Base-by-base conservation (phyloP, 805 yeast genomes). In the Wickerhamiella allomyrinae region DNA sequence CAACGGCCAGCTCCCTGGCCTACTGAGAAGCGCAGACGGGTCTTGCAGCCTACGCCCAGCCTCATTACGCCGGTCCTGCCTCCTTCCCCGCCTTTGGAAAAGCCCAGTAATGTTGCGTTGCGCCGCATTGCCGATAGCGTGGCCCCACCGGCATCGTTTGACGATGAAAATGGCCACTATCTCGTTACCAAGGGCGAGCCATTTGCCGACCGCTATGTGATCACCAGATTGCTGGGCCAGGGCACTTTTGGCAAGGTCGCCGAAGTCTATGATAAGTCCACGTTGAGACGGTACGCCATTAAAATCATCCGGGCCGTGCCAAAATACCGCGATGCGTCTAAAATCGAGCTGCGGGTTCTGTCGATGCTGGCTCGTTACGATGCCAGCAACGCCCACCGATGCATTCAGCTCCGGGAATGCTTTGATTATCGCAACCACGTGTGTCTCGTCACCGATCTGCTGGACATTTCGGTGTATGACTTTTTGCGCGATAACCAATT, bases 211-310 rank as follows among this genome's bases (percentile, higher is more conserved):
- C 62, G 94, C 37, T 87, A 80, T 58, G 62, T 70, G 15, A 79
- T 87, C 10, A 61, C 72, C 25, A 69, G 74, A 44, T 63, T 85
- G 25, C 65, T 91, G 43, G 95, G 95, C 29, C 94, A 85, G 54
- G 95, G 95, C 11, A 85, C 95, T 1, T 85, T 84, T 64, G 95
- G 95, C 11, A 85, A 82, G 55, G 95, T 86, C 6, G 79, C 81
- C 31, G 76, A 79, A 44, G 91, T 93, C n/a, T 70, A 69, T 50
- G 97, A 91, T 57, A 65, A 69, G 41, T 61, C 67, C 15, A 67
- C 73, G 36, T 65, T 74, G 22, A 67, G 70, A 41, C 67, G 68
- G 45, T 91, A 85, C 36, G 99, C 99, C 1, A 80, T 91, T 46
- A 91, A 91, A 59, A 82, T 91, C 47, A 91, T 91, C 40, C 70